These are phyloP conservation scores for Curvularia sp. DNA, from an alignment of 2,329 filamentous ascomycete species.

Conservation along the genomic window DNA sequence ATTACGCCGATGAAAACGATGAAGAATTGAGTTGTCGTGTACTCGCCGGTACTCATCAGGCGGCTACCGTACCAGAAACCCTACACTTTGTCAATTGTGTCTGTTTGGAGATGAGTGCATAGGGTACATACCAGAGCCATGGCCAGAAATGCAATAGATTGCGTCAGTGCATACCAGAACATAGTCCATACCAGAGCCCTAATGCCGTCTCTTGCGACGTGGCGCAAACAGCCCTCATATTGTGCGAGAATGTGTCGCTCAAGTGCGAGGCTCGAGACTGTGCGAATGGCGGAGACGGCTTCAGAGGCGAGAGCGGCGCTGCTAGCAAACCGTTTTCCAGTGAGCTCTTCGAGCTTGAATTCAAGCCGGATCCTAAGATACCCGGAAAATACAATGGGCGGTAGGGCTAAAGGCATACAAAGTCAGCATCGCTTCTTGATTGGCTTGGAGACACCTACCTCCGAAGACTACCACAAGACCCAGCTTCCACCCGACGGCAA, in stretches of 20 bases:
- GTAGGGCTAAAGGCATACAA: constrained; percentile 22
- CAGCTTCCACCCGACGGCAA: constrained; percentile 87
- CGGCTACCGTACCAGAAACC: constrained; percentile 51
- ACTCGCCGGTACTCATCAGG: constrained; percentile 54
- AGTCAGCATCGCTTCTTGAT: neutral
- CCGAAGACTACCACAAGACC: constrained; percentile 80
- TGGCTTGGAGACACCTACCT: neutral
- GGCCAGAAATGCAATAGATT: constrained; percentile 69
- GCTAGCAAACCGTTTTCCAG: constrained; percentile 64
- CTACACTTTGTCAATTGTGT: neutral
- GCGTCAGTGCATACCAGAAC: constrained; percentile 81
- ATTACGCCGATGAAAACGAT: constrained; percentile 73
- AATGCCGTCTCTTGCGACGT: constrained; percentile 64
- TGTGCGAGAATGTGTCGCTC: constrained; percentile 79
- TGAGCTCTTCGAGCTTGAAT: constrained; percentile 76
- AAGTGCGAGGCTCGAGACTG: constrained; percentile 87
- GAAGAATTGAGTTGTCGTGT: constrained; percentile 86
- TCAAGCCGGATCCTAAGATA: constrained; percentile 92
- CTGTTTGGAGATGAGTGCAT: neutral
- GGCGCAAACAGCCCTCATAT: constrained; percentile 69
- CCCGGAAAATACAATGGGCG: constrained; percentile 61
- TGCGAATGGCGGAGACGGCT: constrained; percentile 91
- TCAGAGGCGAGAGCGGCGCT: constrained; percentile 87
- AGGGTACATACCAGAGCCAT: constrained; percentile 33
- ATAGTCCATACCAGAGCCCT: constrained; percentile 74